A percentile compares a stretch with the other conserved stretches of the same genome.
These are phyloP conservation scores for Cydonia oblonga DNA, from an alignment of 331 rosid species.

Conservation along the genomic window DNA sequence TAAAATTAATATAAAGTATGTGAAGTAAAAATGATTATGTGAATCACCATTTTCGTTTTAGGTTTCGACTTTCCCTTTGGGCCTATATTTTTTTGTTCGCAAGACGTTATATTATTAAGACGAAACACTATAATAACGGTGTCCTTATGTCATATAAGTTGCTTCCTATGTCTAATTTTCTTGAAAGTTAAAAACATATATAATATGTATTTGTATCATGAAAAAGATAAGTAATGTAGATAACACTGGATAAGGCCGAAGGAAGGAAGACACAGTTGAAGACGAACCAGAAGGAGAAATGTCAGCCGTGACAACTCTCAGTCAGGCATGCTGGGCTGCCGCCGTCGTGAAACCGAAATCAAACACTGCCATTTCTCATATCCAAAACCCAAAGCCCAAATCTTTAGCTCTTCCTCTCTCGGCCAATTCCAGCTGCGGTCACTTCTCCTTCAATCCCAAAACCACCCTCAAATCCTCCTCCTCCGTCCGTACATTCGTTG, in stretches of 20 bases:
- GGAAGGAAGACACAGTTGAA: neutral
- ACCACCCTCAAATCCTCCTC: neutral
- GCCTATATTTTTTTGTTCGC: neutral
- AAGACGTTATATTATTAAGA: accelerated
- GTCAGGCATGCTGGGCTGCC: constrained; percentile 42
- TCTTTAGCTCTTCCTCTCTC: constrained; percentile 12
- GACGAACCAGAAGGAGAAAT: neutral
- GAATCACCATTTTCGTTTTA: too few relatives aligned
- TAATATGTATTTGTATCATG: neutral
- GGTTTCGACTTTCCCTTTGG: too few relatives aligned
- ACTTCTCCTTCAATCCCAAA: constrained; percentile 14
- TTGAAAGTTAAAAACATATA: neutral
- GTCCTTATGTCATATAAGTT: neutral
- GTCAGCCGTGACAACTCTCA: constrained; percentile 29
- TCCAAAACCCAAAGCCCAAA: constrained; percentile 26
- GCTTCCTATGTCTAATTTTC: neutral
- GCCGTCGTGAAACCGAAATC: constrained; percentile 8
- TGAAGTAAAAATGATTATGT: too few relatives aligned
- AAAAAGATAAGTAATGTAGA: neutral
- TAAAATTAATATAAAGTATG: too few relatives aligned
- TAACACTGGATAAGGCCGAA: constrained; percentile 1
- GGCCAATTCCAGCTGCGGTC: constrained; percentile 5
- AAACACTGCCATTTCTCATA: neutral
- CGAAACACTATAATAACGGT: too few relatives aligned
- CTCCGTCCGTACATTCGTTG: constrained; percentile 43